A percentile compares a stretch with the other conserved stretches of the same genome.
Evolutionary conservation across 2,329 filamentous ascomycete genomes (phyloP).

Genomic region (Neonectria ditissima): DNA sequence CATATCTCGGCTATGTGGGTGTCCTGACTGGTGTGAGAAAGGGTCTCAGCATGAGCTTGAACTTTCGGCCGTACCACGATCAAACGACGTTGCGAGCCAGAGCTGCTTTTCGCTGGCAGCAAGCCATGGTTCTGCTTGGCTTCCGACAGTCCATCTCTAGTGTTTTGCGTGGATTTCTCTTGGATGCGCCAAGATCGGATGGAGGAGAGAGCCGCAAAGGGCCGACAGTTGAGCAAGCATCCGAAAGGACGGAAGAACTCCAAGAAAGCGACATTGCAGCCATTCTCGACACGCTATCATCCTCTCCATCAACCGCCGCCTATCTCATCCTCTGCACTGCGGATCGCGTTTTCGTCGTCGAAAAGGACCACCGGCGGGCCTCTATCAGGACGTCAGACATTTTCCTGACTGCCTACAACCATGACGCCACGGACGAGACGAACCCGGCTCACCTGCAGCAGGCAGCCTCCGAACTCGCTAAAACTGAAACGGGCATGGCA

Average conservation of each 20-base stretch:
- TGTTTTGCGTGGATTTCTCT: slow-evolving; percentile 37
- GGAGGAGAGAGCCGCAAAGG: accelerated
- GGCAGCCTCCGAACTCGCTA: slow-evolving; percentile 21
- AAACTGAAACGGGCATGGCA: slow-evolving; percentile 38
- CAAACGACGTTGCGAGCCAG: slow-evolving; percentile 25
- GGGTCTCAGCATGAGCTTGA: slow-evolving; percentile 61
- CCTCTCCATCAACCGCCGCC: slow-evolving; percentile 43
- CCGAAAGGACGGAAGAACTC: background rate
- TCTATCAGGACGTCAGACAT: slow-evolving; percentile 33
- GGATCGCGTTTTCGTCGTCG: slow-evolving; percentile 37
- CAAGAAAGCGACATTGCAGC: slow-evolving; percentile 21
- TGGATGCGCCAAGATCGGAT: slow-evolving; percentile 7
- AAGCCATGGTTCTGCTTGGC: slow-evolving; percentile 44
- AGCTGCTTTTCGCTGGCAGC: slow-evolving; percentile 44
- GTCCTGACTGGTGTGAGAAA: slow-evolving; percentile 60
- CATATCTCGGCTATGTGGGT: slow-evolving; percentile 63
- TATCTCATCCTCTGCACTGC: slow-evolving; percentile 48
- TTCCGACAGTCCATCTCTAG: slow-evolving; percentile 43
- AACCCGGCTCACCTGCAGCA: slow-evolving; percentile 10
- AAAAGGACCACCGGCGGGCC: slow-evolving; percentile 45
- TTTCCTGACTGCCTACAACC: slow-evolving; percentile 46
- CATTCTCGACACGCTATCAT: slow-evolving; percentile 27
- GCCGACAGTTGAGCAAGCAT: background rate
- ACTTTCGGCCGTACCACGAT: slow-evolving; percentile 55
- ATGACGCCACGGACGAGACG: slow-evolving; percentile 43